Evolutionary conservation across 805 yeast species (phyloP), one percentile per base, ranked within the genome.

Genomic region (Candida yuanshanica): DNA sequence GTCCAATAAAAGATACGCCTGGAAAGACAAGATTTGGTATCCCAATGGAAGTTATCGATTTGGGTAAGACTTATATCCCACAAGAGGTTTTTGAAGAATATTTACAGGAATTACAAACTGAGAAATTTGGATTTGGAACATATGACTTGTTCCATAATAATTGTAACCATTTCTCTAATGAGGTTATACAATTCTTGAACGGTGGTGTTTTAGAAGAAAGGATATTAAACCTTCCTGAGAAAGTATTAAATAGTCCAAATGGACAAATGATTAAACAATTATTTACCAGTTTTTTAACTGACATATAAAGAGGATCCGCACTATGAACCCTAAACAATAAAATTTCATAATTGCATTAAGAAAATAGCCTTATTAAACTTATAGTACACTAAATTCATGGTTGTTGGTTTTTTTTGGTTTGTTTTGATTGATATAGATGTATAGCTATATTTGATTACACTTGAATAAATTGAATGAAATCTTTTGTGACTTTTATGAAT

Each of bases 131-230:
- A 18, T 31, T 45, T 20, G 64, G 63, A 8, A 64, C 59, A 29
- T 81, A 81, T 60, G 77, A 78, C 48, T 57, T 81, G 43, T 77
- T 81, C 44, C 69, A 70, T 39, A 80, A 80, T 58, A 81, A 81
- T 53, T 81, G 88, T 59, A 81, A 81, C 59, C 81, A 82, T 59
- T 80, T 81, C 60, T 69, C 82, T 16, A 72, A 79, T 49, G 78
- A 72, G 35, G 53, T 75, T 42, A 52, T 75, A 33, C 78, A 79
- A 50, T 80, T 81, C 46, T 58, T 79, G 43, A 78, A 74, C 20
- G 83, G 81, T 7, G 63, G 65, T 43, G 68, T 63, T 38, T 64
- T 81, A 31, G 87, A 84, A 11, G 66, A 65, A 17, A 63, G 73
- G 38, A 79, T 81, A 18, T 55, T 69, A 31, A 56, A 64, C 16